Conservation (phyloP, 2,329 filamentous ascomycete genomes). For the Trichoderma aggressivum region DNA sequence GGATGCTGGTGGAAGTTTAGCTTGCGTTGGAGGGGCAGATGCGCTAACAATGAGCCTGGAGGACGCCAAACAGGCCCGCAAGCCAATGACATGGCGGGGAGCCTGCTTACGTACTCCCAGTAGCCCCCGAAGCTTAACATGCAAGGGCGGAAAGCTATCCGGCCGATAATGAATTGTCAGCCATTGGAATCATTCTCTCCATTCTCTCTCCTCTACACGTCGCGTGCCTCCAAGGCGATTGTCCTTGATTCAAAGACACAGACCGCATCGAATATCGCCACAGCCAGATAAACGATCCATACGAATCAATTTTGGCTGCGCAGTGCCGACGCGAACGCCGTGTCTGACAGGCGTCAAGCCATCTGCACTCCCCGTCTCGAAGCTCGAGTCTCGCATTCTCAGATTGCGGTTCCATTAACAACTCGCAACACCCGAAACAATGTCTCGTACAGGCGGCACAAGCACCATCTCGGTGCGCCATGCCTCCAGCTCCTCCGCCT, state of each 20-base stretch:
- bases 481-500: slow-evolving; percentile 15
- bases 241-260: background rate
- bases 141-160: slow-evolving; percentile 18
- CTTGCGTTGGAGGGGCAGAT: slow-evolving; percentile 24
- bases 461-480: slow-evolving; percentile 32
- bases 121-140: background rate
- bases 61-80: background rate
- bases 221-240: background rate
- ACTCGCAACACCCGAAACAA: slow-evolving; percentile 13
- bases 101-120: background rate
- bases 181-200: background rate
- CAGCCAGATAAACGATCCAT: background rate
- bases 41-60: slow-evolving; percentile 3
- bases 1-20: slow-evolving; percentile 25
- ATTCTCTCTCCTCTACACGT: background rate
- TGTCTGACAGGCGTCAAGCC: background rate
- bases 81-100: background rate
- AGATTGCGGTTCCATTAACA: background rate
- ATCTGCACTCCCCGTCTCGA: background rate
- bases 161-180: slow-evolving; percentile 14
- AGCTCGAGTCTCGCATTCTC: background rate
- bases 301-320: background rate
- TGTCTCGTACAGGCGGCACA: slow-evolving; percentile 28
- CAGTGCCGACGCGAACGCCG: background rate
- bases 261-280: background rate